Percentiles rank a stretch among this genome's conserved stretches.
phyloP scores from a whole-genome alignment of 1,284 basidiomycete genomes.

The Papiliotrema nemorosa region DNA sequence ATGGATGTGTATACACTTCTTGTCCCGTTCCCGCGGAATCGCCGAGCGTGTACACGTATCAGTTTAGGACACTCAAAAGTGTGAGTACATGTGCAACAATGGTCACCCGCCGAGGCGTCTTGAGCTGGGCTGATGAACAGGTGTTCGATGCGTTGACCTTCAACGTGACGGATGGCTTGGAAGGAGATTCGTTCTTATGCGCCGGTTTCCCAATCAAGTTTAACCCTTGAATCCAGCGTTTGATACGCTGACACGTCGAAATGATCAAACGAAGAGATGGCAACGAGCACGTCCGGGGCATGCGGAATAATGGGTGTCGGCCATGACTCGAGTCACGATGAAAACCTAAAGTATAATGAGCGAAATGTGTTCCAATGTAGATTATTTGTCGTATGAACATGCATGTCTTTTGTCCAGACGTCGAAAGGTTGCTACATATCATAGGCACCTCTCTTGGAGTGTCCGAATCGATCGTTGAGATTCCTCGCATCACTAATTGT shows the following conservation, averaged over 20 bases:
- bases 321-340: too few relatives aligned
- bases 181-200: slow-evolving; percentile 25
- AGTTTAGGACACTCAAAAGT: slow-evolving; percentile 20
- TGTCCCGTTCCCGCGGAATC: slow-evolving; percentile 20
- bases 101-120: neutral
- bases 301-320: too few relatives aligned
- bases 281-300: too few relatives aligned
- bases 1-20: slow-evolving; percentile 27
- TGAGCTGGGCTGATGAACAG: slow-evolving; percentile 6
- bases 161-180: slow-evolving; percentile 26
- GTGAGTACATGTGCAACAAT: slow-evolving; percentile 11
- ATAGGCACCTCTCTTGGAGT: slow-evolving; percentile 49
- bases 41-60: slow-evolving; percentile 18
- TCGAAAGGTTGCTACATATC: slow-evolving; percentile 14
- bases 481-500: slow-evolving; percentile 61
- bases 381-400: too few relatives aligned
- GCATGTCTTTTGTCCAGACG: too few relatives aligned
- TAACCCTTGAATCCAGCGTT: neutral
- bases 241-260: neutral
- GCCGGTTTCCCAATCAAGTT: slow-evolving; percentile 21
- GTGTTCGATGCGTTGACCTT: slow-evolving; percentile 25
- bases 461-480: slow-evolving; percentile 74
- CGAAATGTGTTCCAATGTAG: too few relatives aligned
- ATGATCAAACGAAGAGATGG: neutral
- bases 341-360: too few relatives aligned